Percentiles rank a stretch among this genome's conserved stretches.
Evolutionary conservation across 805 yeast genomes (phyloP).

Genomic region (Myxozyma lipomycoides): DNA sequence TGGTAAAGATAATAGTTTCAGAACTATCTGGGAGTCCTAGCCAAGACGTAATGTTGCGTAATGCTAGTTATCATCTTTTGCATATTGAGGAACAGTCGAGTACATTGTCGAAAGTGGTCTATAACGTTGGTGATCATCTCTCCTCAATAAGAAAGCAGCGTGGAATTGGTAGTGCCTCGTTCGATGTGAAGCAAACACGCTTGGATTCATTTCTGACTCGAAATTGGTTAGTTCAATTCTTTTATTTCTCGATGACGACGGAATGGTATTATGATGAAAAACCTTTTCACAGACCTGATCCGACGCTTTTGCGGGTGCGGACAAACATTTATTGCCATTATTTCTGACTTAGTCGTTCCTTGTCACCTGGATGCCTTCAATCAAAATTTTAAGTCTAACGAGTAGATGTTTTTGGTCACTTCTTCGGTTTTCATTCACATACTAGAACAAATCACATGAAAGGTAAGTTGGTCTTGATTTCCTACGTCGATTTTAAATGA

Average conservation of each 20-base stretch:
- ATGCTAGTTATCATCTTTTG: conserved; percentile 16
- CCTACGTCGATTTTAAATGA: conserved; percentile 17
- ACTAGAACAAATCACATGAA: too few relatives aligned
- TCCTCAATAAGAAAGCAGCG: neutral
- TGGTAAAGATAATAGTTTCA: conserved; percentile 5
- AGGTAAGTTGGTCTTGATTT: neutral
- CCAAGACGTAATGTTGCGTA: conserved; percentile 7
- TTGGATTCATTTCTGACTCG: conserved; percentile 11
- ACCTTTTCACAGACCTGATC: conserved; percentile 32
- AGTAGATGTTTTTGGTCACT: too few relatives aligned
- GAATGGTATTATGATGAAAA: neutral
- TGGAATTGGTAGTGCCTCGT: conserved; percentile 2
- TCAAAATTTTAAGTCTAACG: too few relatives aligned
- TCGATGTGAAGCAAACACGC: conserved; percentile 12
- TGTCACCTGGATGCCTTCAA: too few relatives aligned
- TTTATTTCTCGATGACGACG: neutral
- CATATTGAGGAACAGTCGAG: conserved; percentile 4
- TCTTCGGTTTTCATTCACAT: too few relatives aligned
- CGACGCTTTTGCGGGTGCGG: conserved; percentile 27
- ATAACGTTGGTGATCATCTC: neutral
- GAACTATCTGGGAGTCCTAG: neutral
- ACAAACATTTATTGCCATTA: conserved; percentile 18
- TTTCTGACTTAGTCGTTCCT: too few relatives aligned
- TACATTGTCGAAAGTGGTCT: neutral
- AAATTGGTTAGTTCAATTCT: conserved; percentile 9